A percentile compares a stretch with the other conserved stretches of the same genome.
phyloP scores from a whole-genome alignment of 306 rosid genomes.

The Castanea sativa region DNA sequence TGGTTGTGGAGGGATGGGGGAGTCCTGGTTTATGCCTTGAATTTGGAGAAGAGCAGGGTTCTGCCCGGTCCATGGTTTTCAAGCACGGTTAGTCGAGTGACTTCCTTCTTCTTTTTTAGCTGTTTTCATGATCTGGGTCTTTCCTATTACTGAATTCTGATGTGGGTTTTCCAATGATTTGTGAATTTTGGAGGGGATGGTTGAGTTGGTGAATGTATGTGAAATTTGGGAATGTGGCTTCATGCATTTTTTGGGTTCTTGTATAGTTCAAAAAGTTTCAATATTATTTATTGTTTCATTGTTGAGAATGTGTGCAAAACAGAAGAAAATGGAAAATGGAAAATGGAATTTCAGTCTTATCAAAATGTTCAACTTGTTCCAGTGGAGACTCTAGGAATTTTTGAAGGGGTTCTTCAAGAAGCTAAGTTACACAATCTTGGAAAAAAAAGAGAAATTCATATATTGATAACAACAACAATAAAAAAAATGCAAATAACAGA shows the following conservation, averaged over 20 bases:
- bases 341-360: neutral
- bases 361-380: neutral
- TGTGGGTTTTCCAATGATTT: no score
- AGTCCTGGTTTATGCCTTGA: slow-evolving; percentile 61
- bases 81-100: slow-evolving; percentile 66
- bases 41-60: slow-evolving; percentile 69
- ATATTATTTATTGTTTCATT: neutral
- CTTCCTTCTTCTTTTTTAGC: neutral
- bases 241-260: no score
- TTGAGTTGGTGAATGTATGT: neutral
- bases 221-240: no score
- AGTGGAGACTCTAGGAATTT: no score
- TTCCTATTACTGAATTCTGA: neutral
- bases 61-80: slow-evolving; percentile 58
- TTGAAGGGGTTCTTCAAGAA: no score
- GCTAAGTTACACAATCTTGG: no score
- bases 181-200: neutral
- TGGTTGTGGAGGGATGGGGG: slow-evolving; percentile 84
- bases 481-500: no score
- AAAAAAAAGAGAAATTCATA: no score
- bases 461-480: no score
- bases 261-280: no score
- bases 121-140: neutral
- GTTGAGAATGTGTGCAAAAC: neutral
- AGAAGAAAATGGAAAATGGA: neutral